Evolutionary conservation across 2,329 filamentous ascomycete genomes (phyloP), one percentile per base, ranked within the genome.

Genomic region (Hymenoscyphus infarciens): DNA sequence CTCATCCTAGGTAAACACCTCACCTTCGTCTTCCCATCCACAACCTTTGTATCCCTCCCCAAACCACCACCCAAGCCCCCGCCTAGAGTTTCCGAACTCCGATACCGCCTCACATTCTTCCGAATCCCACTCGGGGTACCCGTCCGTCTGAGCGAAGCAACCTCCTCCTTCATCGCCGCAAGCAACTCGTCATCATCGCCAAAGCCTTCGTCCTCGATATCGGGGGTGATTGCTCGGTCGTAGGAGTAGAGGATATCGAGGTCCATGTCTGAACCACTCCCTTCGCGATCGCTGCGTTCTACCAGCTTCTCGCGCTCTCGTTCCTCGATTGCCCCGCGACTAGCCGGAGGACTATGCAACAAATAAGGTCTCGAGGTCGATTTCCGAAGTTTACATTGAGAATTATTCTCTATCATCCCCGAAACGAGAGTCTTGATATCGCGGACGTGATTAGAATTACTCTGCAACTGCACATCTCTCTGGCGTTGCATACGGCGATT

Each of bases 141-240:
- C 38, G 66, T 62, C 19, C 67, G 62, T 62, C 70, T 63, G 33
- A 68, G 49, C 1, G 69, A 57, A 15, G 60, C 59, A 25, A 69
- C 58, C 56, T 66, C 65, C 6, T 63, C 63, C 49, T 64, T 63
- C 52, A 62, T 53, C n/a, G 53, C 52, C 0, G 31, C 22, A 31
- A 56, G 11, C 10, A 42, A 6, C 5, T 64, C 62, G 16, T 64
- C 65, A 49, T 64, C 62, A 22, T 72, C 69, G 1, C 29, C 54
- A 55, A 70, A 72, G 0, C 69, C 70, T 27, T 72, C 70, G 27
- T 72, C 70, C 13, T 68, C 65, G 8, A 35, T 11, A 16, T 69
- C 64, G 4, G 56, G 31, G 15, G 22, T 60, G 10, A 52, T 55
- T 3, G 52, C 11, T 19, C 55, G 27, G n/a, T 31, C 15, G 6